These are phyloP conservation scores for Monosiga brevicollis DNA, from an alignment of 78 protist species.

Conservation along the genomic window DNA sequence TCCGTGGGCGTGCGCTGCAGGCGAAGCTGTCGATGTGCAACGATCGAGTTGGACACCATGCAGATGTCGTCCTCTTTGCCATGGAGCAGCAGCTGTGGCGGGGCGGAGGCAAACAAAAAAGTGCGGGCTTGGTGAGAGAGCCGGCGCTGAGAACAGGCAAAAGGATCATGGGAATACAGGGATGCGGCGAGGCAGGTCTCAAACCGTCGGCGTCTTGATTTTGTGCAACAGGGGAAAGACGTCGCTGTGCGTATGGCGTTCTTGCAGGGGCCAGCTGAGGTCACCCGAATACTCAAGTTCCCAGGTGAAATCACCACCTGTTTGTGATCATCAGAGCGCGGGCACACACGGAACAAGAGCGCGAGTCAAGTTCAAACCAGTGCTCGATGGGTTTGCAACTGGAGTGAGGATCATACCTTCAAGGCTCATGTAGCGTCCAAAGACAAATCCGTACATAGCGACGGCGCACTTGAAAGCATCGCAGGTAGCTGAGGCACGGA, in stretches of 20 bases:
- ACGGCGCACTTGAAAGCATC: slow-evolving; percentile 4
- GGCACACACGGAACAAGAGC: too few relatives aligned
- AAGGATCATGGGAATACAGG: not conserved
- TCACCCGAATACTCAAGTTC: slow-evolving; percentile 17
- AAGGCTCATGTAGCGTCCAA: slow-evolving; percentile 4
- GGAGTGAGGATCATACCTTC: too few relatives aligned
- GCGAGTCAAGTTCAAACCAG: too few relatives aligned
- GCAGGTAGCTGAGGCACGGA: not conserved
- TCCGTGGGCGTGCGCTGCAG: not conserved
- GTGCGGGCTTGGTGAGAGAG: not conserved
- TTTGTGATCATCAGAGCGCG: too few relatives aligned
- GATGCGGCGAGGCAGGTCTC: not conserved
- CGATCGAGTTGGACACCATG: not conserved
- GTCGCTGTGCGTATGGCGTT: not conserved
- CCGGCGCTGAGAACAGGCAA: not conserved
- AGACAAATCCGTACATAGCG: slow-evolving; percentile 26
- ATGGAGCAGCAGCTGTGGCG: slow-evolving; percentile 14
- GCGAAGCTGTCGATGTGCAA: not conserved
- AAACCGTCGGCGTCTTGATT: not conserved
- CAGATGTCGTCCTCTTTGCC: slow-evolving; percentile 26
- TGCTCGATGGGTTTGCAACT: too few relatives aligned
- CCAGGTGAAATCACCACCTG: slow-evolving; percentile 19
- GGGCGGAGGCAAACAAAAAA: not conserved
- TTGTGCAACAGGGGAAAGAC: not conserved
- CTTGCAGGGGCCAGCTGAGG: not conserved